phyloP scores from a whole-genome alignment of 225 moss, liverwort and hornwort genomes.

The Sphagnum tenellum region DNA sequence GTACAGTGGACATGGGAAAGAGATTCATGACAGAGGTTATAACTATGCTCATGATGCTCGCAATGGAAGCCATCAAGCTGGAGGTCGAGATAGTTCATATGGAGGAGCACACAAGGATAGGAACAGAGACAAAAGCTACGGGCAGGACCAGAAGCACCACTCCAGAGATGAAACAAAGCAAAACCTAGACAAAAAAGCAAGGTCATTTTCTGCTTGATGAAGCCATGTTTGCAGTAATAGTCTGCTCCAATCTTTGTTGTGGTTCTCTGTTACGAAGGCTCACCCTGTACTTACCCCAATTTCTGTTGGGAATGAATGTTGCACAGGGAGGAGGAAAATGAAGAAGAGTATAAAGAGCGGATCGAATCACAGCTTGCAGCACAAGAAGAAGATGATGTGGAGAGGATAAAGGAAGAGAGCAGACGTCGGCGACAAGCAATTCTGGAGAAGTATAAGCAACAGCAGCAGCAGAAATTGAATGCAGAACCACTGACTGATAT shows the following conservation, averaged over 20 bases:
- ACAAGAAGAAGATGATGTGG: constrained; percentile 93
- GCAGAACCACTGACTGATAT: constrained; percentile 6
- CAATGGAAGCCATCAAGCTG: constrained; percentile 20
- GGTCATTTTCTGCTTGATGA: constrained; percentile 18
- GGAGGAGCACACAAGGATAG: constrained; percentile 22
- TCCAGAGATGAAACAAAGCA: constrained; percentile 32
- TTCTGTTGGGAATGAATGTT: background rate
- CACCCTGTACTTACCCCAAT: no score
- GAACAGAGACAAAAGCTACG: constrained; percentile 40
- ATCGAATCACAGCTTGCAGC: constrained; percentile 91
- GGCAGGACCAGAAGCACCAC: constrained; percentile 28
- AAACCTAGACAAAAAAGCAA: constrained; percentile 38
- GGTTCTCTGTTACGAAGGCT: no score
- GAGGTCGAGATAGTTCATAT: constrained; percentile 25
- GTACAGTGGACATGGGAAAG: constrained; percentile 19
- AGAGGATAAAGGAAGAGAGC: constrained; percentile 88
- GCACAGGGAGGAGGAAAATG: constrained; percentile 76
- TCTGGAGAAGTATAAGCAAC: constrained; percentile 76
- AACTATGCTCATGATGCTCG: constrained; percentile 20
- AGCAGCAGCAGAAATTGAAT: constrained; percentile 28
- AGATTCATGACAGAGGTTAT: constrained; percentile 3
- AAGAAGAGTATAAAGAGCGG: constrained; percentile 96
- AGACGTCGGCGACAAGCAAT: constrained; percentile 94
- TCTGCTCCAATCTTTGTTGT: no score
- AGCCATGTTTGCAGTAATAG: no score